Evolutionary conservation across 177 flowering plant genomes (phyloP).

Genomic region (Vitis hybrid): DNA sequence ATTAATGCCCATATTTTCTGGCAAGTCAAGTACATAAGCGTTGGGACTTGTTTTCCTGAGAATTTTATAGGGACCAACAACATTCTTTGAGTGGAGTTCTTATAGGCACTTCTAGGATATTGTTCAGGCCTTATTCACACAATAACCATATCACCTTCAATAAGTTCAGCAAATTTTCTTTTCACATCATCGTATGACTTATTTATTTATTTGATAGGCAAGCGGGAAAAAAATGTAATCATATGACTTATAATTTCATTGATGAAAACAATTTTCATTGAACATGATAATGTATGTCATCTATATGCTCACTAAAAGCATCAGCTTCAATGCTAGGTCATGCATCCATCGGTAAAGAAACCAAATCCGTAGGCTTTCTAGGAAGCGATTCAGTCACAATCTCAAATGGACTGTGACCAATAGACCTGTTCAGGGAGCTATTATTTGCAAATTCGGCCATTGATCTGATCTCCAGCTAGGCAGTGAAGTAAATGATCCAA

Average conservation of each 20-base stretch:
- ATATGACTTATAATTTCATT: not conserved
- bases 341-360: not conserved
- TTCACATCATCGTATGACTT: not conserved
- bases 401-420: not conserved
- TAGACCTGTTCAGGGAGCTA: not conserved
- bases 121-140: not conserved
- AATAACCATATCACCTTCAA: not conserved
- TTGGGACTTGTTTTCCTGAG: not conserved
- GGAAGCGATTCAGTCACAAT: not conserved
- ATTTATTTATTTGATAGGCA: too few relatives aligned
- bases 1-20: not conserved
- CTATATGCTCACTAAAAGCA: not conserved
- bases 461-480: not conserved
- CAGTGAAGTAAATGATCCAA: too few relatives aligned
- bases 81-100: not conserved
- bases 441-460: slow-evolving; percentile 9
- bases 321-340: slow-evolving; percentile 3
- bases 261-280: not conserved
- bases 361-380: not conserved
- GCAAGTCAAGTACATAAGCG: slow-evolving; percentile 1
- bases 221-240: not conserved
- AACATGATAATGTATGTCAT: slow-evolving; percentile 1
- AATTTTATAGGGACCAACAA: too few relatives aligned
- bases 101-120: not conserved
- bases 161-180: not conserved